Conservation (phyloP, 2,329 filamentous ascomycete genomes). For the Rhynchosporium graminicola region DNA sequence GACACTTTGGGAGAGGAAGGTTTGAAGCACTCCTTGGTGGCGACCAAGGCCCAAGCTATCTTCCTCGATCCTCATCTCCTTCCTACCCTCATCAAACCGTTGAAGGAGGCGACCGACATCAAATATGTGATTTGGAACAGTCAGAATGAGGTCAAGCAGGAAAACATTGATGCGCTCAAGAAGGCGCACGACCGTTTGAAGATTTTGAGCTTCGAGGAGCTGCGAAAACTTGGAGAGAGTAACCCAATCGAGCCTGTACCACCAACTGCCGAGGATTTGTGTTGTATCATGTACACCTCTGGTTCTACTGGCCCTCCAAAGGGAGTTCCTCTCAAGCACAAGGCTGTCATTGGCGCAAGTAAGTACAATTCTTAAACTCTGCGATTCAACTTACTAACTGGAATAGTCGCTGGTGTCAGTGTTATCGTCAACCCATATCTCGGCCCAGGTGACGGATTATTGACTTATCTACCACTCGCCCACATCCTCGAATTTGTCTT, state of each 20-base stretch:
- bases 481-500: constrained; percentile 97
- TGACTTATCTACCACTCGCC: constrained; percentile 90
- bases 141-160: constrained; percentile 50
- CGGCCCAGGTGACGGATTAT: constrained; percentile 72
- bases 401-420: constrained; percentile 74
- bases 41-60: constrained; percentile 80
- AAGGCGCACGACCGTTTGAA: constrained; percentile 55
- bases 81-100: constrained; percentile 55
- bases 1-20: constrained; percentile 86
- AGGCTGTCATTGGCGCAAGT: constrained; percentile 78
- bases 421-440: constrained; percentile 77
- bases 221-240: constrained; percentile 52
- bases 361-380: constrained; percentile 65
- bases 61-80: constrained; percentile 83
- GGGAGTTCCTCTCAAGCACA: constrained; percentile 83
- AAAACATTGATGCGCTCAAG: constrained; percentile 55
- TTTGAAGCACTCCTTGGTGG: constrained; percentile 80
- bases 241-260: constrained; percentile 71
- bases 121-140: constrained; percentile 65
- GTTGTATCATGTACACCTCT: constrained; percentile 85
- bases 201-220: constrained; percentile 55
- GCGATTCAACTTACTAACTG: constrained; percentile 44
- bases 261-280: constrained; percentile 74
- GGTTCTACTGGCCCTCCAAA: constrained; percentile 89
- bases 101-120: constrained; percentile 58